Base-by-base conservation (phyloP, 768 basidiomycete genomes). In the Suillus cothurnatus region DNA sequence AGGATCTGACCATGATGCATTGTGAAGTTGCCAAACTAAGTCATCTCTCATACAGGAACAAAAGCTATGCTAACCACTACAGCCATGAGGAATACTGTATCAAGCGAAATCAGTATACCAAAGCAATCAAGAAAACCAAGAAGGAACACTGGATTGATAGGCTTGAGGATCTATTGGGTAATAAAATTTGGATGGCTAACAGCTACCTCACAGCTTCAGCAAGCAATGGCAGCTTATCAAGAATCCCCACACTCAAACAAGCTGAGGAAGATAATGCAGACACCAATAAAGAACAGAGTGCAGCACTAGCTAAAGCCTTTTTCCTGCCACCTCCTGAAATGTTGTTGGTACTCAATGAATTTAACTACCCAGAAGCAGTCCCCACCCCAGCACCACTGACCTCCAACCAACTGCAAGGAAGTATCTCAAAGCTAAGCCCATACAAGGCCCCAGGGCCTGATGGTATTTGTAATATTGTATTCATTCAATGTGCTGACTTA, bases 101-200 rank as follows among this genome's bases (percentile, higher is more conserved):
- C 4, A 47, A 47, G 2, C 11, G 5, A 0, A 47, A 47, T 3
- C 45, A 47, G 12, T 47, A 47, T 6, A 0, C 45, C 0, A n/a
- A 47, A 4, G n/a, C 45, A 1, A 23, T 47, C n/a, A 55, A 55
- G 32, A 85, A 85, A 68, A 85, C 6, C 12, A 79, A 78, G 62
- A 61, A 57, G 1, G 60, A 68, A 12, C 70, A 74, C 2, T 67
- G 66, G 63, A 39, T 63, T 17, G 61, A 73, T 2, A 81, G 71
- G 67, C 70, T 79, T 1, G 71, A 76, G 17, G 61, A 74, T 1
- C 61, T 71, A 0, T 55, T 61, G 1, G 45, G 23, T 0, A 55
- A 47, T 0, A 61, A 67, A 1, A 61, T 78, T 1, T 78, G 76
- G 76, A 71, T 47, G 0, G 72, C 74, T 1, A 70, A 73, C 66